Base-by-base conservation (phyloP, 2,329 filamentous ascomycete genomes). In the Aaosphaeria pasadenensis region DNA sequence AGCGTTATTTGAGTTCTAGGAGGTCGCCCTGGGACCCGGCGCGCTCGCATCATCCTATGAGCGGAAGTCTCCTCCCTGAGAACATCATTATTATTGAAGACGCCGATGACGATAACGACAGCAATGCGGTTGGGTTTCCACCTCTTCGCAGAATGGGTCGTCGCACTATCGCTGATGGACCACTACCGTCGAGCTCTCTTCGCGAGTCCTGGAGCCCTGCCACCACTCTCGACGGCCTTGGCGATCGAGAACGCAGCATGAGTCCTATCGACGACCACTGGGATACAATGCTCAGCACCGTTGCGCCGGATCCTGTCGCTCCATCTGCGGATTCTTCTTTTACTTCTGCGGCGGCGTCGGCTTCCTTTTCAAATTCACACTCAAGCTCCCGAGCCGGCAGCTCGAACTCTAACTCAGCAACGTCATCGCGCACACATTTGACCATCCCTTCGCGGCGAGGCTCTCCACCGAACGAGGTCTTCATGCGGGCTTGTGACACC, bases 301-400 rank as follows among this genome's bases (percentile, higher is more conserved):
- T 96, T 51, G 86, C 88, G 0, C 89, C 89, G 0, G 91, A 96
- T 66, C 84, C 87, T 11, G 86, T 89, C 52, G 80, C 89, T 3
- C 89, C 91, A 0, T 95, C 88, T 58, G 82, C 84, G 2, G 84
- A 88, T 30, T 91, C 90, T 1, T 96, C 91, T 0, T 96, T 96
- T 66, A 81, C 85, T 0, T 91, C 88, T 7, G 78, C 78, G 1
- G 74, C 75, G n/a, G 74, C 79, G 4, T 76, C 77, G 36, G 75
- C 75, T 9, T 80, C 80, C 0, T 77, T 76, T 46, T 69, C 70
- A 32, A 64, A 67, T 30, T 70, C 63, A 4, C 55, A 64, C 31
- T 54, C 62, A 13, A 66, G 60, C 55, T 69, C 66, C 32, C 63
- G 62, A 40, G 79, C 81, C 0, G 75, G 77, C 17, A 72, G 72